Conservation (phyloP, 495 filamentous ascomycete species). For the Filosporella fistucella region DNA sequence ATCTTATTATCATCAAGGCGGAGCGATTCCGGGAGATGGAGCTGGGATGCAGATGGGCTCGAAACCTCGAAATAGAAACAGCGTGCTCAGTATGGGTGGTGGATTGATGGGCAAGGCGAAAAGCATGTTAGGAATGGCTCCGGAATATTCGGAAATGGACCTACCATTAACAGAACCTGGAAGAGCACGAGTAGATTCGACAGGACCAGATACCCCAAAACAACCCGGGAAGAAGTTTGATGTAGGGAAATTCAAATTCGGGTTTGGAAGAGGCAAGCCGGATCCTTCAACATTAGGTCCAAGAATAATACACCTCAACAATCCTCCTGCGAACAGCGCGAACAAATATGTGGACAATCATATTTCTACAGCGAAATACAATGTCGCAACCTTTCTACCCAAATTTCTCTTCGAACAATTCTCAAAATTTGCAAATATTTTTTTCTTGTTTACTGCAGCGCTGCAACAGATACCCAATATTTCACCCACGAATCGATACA, state of each 20-base stretch:
- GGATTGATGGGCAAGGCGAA: conserved; percentile 83
- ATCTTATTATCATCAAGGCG: conserved; percentile 60
- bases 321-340: conserved; percentile 82
- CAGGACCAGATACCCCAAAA: conserved; percentile 25
- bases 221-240: conserved; percentile 53
- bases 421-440: conserved; percentile 97
- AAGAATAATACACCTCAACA: conserved; percentile 93
- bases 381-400: conserved; percentile 87
- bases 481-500: conserved; percentile 91
- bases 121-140: conserved; percentile 85
- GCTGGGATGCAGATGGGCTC: conserved; percentile 38
- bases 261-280: conserved; percentile 79
- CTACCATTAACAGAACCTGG: conserved; percentile 79
- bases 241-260: conserved; percentile 82
- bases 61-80: conserved; percentile 72
- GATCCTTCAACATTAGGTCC: conserved; percentile 91
- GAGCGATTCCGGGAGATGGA: conserved; percentile 40
- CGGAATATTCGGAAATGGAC: conserved; percentile 97
- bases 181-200: conserved; percentile 32
- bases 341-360: conserved; percentile 95
- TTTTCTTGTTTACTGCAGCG: conserved; percentile 97
- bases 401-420: conserved; percentile 99
- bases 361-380: conserved; percentile 98
- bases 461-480: conserved; percentile 95
- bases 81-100: conserved; percentile 79